Conservation (phyloP, 768 basidiomycete genomes). For the Amanita thiersii region DNA sequence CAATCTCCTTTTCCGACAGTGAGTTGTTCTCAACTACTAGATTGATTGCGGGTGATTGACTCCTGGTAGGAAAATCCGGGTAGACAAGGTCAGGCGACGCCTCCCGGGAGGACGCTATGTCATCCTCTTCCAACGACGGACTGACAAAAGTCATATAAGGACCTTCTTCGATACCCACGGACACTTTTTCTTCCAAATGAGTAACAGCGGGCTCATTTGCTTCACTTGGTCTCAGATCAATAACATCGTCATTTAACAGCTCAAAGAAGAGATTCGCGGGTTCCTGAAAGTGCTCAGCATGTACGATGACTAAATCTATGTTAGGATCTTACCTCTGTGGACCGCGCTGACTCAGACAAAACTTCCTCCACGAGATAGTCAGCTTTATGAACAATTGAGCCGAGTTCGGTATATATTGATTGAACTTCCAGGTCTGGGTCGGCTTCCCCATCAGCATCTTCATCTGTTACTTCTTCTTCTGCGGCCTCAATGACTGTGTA, state of each 20-base stretch:
- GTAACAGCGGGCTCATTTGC: too few relatives aligned
- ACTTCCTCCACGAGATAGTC: slow-evolving; percentile 24
- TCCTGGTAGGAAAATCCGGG: slow-evolving; percentile 1
- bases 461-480: slow-evolving; percentile 9
- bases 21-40: too few relatives aligned
- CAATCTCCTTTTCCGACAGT: too few relatives aligned
- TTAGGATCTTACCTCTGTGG: too few relatives aligned
- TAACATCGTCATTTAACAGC: too few relatives aligned
- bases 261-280: too few relatives aligned
- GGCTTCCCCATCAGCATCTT: slow-evolving; percentile 12
- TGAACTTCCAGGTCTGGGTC: slow-evolving; percentile 4
- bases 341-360: slow-evolving; percentile 17
- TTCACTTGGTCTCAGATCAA: too few relatives aligned
- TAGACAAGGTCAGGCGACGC: not conserved
- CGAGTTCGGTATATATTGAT: not conserved
- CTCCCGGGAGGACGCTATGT: slow-evolving; percentile 8
- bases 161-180: too few relatives aligned
- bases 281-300: too few relatives aligned
- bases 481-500: slow-evolving; percentile 1
- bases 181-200: too few relatives aligned
- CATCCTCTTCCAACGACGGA: slow-evolving; percentile 1
- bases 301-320: too few relatives aligned
- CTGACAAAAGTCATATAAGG: not conserved
- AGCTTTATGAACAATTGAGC: not conserved
- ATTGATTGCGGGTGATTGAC: not conserved